Conservation (phyloP, 2,329 filamentous ascomycete species). For the Xenoacremonium recifei region DNA sequence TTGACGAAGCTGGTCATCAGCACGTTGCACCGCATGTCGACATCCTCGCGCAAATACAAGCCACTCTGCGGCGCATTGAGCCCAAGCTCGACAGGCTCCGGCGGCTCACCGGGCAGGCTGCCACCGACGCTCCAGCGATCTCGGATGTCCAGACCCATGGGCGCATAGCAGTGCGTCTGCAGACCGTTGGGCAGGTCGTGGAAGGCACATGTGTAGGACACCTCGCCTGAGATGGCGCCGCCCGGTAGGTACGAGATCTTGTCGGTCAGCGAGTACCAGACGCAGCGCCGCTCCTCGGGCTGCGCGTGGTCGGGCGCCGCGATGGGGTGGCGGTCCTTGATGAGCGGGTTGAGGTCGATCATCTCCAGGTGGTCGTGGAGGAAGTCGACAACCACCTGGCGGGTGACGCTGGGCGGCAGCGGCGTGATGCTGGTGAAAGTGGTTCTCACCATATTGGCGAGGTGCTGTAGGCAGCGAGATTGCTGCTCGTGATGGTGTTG, state of each 20-base stretch:
- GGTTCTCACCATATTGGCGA: conserved; percentile 39
- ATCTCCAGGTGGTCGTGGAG: conserved; percentile 78
- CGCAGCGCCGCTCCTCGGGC: conserved; percentile 67
- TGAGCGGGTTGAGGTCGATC: conserved; percentile 85
- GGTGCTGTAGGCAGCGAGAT: no score
- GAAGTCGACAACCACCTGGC: conserved; percentile 69
- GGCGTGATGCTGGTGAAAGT: conserved; percentile 78
- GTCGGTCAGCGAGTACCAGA: conserved; percentile 80
- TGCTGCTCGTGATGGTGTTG: conserved; percentile 3
- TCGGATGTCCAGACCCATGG: conserved; percentile 75
- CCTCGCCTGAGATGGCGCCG: conserved; percentile 60
- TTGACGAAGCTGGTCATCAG: conserved; percentile 76
- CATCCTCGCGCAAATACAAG: conserved; percentile 81
- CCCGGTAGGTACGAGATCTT: conserved; percentile 73
- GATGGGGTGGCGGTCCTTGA: conserved; percentile 69
- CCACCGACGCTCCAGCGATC: conserved; percentile 77
- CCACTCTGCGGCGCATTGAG: conserved; percentile 64
- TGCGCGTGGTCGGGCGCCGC: conserved; percentile 64
- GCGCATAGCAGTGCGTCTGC: conserved; percentile 81
- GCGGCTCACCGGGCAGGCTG: conserved; percentile 66
- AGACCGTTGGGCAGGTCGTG: conserved; percentile 70
- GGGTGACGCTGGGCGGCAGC: conserved; percentile 65
- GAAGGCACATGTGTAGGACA: conserved; percentile 80
- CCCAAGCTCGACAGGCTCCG: conserved; percentile 64
- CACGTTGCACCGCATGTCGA: conserved; percentile 76